Percentiles rank a stretch among this genome's conserved stretches.
These are phyloP conservation scores for Daldinia childiae DNA, from an alignment of 495 filamentous ascomycete genomes.

Conservation along the genomic window DNA sequence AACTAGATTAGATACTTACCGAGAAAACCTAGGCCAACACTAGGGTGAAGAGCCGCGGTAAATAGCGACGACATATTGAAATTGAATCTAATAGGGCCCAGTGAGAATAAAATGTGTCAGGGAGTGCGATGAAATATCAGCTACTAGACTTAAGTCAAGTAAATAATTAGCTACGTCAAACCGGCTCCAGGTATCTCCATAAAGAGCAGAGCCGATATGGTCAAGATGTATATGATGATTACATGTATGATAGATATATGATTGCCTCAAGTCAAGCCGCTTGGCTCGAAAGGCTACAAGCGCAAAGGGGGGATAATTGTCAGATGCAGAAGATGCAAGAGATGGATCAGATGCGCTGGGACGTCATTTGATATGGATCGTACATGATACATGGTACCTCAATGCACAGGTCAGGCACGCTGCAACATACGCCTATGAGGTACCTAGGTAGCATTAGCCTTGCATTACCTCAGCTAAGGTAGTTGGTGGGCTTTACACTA, in stretches of 20 bases:
- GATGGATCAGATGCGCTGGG: slow-evolving; percentile 27
- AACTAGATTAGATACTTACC: slow-evolving; percentile 56
- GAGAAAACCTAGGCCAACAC: slow-evolving; percentile 80
- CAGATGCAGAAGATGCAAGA: slow-evolving; percentile 13
- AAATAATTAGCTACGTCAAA: slow-evolving; percentile 10
- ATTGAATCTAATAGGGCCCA: background rate
- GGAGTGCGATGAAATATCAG: background rate
- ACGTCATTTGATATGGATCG: slow-evolving; percentile 39
- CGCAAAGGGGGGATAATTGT: slow-evolving; percentile 9
- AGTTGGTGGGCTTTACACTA: background rate
- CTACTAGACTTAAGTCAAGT: slow-evolving; percentile 3
- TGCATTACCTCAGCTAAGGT: slow-evolving; percentile 1
- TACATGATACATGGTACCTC: background rate
- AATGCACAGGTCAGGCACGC: slow-evolving; percentile 11
- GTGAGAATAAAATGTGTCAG: background rate
- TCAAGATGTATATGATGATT: slow-evolving; percentile 7
- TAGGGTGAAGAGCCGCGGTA: slow-evolving; percentile 77
- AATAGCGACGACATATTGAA: slow-evolving; percentile 65
- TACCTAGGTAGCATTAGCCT: background rate
- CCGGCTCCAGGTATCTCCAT: slow-evolving; percentile 26
- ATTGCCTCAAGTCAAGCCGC: background rate
- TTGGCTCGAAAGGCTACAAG: background rate
- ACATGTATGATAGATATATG: background rate
- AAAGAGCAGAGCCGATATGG: slow-evolving; percentile 18
- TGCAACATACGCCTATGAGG: background rate